Evolutionary conservation across 2,329 filamentous ascomycete genomes (phyloP).

Genomic region (Botryotinia convoluta): DNA sequence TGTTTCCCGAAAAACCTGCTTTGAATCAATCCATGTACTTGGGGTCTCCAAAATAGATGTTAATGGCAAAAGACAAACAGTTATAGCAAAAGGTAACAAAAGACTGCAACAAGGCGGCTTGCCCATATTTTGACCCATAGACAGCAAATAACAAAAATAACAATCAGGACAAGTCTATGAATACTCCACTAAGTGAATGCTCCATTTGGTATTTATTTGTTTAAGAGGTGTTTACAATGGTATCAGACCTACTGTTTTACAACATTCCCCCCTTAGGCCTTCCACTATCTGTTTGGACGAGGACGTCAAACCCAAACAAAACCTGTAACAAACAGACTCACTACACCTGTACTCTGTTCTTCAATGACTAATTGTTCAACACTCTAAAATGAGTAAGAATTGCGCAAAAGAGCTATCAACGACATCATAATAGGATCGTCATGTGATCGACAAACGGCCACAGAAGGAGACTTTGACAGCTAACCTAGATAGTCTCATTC

Average conservation of each 20-base stretch:
- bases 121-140: background rate
- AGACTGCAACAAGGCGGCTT: background rate
- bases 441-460: background rate
- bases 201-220: background rate
- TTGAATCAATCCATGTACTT: background rate
- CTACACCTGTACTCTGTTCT: background rate
- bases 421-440: background rate
- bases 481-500: background rate
- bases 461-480: background rate
- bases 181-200: background rate
- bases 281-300: background rate
- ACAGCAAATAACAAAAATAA: no score
- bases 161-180: background rate
- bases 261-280: accelerated
- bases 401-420: background rate
- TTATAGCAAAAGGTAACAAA: background rate
- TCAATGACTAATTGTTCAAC: background rate
- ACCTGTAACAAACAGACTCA: background rate
- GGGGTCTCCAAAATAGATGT: background rate
- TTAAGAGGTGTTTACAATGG: background rate
- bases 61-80: background rate
- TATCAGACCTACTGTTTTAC: background rate
- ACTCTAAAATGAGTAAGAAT: background rate
- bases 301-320: background rate
- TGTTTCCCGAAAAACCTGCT: background rate